Evolutionary conservation across 2,329 filamentous ascomycete genomes (phyloP).

Genomic region (Trichoderma asperellum): DNA sequence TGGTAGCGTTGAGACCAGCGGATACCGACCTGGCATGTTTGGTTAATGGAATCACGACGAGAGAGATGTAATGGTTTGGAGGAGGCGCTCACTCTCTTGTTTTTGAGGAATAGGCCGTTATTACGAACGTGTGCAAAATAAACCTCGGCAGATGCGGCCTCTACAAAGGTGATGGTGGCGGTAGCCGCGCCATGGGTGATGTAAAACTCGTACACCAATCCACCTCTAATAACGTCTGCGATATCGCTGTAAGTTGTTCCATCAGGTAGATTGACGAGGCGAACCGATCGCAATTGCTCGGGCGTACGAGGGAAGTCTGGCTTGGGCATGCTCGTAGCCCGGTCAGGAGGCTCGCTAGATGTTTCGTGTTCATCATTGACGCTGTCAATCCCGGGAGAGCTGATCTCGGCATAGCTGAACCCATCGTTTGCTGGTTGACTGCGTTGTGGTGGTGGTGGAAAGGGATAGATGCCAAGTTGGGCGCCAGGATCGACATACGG

Average conservation of each 20-base stretch:
- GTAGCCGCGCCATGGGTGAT: constrained; percentile 61
- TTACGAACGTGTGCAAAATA: constrained; percentile 68
- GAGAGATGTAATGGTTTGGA: neutral
- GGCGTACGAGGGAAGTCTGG: neutral
- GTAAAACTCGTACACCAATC: constrained; percentile 70
- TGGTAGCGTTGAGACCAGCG: constrained; percentile 75
- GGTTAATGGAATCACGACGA: neutral
- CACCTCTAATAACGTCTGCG: constrained; percentile 67
- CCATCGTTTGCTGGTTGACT: neutral
- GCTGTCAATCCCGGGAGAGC: neutral
- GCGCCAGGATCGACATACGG: neutral
- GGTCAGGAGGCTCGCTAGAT: neutral
- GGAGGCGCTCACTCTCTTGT: constrained; percentile 61
- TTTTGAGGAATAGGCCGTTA: constrained; percentile 69
- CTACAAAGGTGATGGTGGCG: constrained; percentile 71
- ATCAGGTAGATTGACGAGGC: constrained; percentile 65
- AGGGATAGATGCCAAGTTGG: neutral
- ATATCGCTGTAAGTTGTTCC: constrained; percentile 68
- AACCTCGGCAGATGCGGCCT: constrained; percentile 62
- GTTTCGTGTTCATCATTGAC: neutral
- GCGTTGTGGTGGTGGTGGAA: neutral
- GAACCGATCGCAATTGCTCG: constrained; percentile 54
- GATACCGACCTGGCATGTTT: constrained; percentile 61
- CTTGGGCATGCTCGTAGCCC: neutral
- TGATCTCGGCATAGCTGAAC: neutral